Percentiles rank a stretch among this genome's conserved stretches.
Evolutionary conservation across 2,329 filamentous ascomycete genomes (phyloP).

Genomic region (Xylariales sp.): DNA sequence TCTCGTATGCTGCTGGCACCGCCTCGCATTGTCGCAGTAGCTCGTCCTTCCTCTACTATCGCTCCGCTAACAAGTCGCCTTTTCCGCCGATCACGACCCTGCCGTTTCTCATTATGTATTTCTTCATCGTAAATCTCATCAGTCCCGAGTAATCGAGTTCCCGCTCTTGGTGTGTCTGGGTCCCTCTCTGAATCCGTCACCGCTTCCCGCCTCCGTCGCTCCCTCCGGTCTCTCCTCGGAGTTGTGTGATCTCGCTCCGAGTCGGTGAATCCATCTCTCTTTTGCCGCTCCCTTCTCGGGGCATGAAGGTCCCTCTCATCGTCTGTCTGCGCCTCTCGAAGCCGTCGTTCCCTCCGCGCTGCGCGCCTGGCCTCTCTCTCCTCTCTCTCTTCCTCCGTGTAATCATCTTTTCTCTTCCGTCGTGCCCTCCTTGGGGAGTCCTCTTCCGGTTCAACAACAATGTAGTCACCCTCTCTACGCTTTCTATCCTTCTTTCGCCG

Average conservation of each 20-base stretch:
- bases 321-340: constrained; percentile 13
- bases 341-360: constrained; percentile 8
- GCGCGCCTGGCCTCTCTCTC: constrained; percentile 7
- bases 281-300: constrained; percentile 12
- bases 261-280: constrained; percentile 9
- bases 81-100: constrained; percentile 34
- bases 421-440: constrained; percentile 20
- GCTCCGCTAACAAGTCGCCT: constrained; percentile 67
- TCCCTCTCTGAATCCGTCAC: constrained; percentile 12
- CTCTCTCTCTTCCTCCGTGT: constrained; percentile 9
- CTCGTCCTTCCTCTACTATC: constrained; percentile 62
- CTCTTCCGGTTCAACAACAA: constrained; percentile 23
- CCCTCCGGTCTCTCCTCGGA: constrained; percentile 14
- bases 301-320: constrained; percentile 17
- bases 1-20: constrained; percentile 29
- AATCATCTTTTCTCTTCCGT: constrained; percentile 7
- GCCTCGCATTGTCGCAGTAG: constrained; percentile 35
- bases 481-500: constrained; percentile 28
- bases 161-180: constrained; percentile 14
- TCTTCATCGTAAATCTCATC: constrained; percentile 19
- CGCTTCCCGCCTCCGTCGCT: constrained; percentile 12
- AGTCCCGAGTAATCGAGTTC: constrained; percentile 13
- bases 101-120: constrained; percentile 24
- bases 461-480: constrained; percentile 17
- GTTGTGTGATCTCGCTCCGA: constrained; percentile 13